A percentile compares a stretch with the other conserved stretches of the same genome.
phyloP scores from a whole-genome alignment of 2,329 filamentous ascomycete species.

The Phyllosticta capitalensis region DNA sequence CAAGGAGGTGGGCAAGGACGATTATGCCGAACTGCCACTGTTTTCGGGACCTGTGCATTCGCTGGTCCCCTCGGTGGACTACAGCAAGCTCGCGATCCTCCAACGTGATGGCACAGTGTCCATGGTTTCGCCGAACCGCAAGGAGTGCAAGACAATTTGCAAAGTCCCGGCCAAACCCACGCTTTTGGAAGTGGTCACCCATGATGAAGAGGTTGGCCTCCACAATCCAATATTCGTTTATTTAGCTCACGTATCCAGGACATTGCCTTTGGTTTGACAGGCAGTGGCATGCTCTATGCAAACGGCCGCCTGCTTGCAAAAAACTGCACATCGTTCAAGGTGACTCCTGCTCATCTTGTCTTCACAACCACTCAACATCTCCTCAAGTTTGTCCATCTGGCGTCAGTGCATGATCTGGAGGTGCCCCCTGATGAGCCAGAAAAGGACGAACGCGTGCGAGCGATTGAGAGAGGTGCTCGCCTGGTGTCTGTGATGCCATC shows the following conservation, averaged over 20 bases:
- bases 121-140: neutral
- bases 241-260: constrained; percentile 22
- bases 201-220: constrained; percentile 30
- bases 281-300: constrained; percentile 68
- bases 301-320: constrained; percentile 65
- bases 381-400: constrained; percentile 86
- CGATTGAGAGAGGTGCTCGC: constrained; percentile 78
- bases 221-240: neutral
- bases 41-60: neutral
- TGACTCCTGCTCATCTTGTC: constrained; percentile 74
- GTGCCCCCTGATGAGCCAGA: constrained; percentile 83
- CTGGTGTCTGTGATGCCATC: constrained; percentile 85
- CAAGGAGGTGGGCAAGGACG: neutral
- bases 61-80: constrained; percentile 9
- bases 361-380: constrained; percentile 90
- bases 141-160: neutral
- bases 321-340: constrained; percentile 84
- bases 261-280: constrained; percentile 56
- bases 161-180: constrained; percentile 9
- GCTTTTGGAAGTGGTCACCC: constrained; percentile 23
- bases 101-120: neutral
- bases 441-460: constrained; percentile 82
- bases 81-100: neutral
- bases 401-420: constrained; percentile 60
- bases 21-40: neutral